Base-by-base conservation (phyloP, 345 rosid genomes). In the Citrus maxima region DNA sequence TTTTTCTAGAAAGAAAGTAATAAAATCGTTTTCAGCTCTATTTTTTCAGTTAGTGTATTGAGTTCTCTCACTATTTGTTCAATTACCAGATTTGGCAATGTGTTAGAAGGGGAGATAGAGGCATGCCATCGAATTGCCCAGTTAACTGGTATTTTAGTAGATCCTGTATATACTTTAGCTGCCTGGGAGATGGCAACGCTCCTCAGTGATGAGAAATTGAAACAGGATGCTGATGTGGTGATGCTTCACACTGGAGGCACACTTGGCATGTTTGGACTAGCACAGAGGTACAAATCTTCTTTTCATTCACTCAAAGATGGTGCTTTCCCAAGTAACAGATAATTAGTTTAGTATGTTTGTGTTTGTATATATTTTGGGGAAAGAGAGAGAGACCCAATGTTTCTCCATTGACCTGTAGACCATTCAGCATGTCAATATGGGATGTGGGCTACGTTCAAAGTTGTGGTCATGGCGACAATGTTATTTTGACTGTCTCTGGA, bases 181-280 rank as follows among this genome's bases (percentile, higher is more conserved):
- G 90, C 91, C 75, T 93, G 98, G 95, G 94, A 93, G 80, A 77
- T 78, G 81, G 89, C 93, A 60, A 84, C 88, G 24, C 83, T 77
- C 63, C 83, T 90, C 61, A 78, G 87, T n/a, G 64, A 64, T 28
- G 71, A 85, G 66, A 80, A 84, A 64, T 81, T 42, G 34, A 46
- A 77, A 51, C 68, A 60, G 13, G 85, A 78, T 4, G 85, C 84
- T 13, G 66, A 76, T 62, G 87, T 93, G 34, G 92, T 91, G 77
- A 90, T 93, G 97, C 93, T 93, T 83, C 98, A 92, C 85, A 91
- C 98, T 0, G 98, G 97, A 7, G 98, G 93, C 78, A 90, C 92
- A 1, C 93, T 92, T 7, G 97, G 95, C 78, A 81, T 92, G 90
- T 93, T 92, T 83, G 98, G 98, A 46, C 82, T 91, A 77, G 99